phyloP scores from a whole-genome alignment of 345 rosid species.

The Eucalyptus erythrocorys region DNA sequence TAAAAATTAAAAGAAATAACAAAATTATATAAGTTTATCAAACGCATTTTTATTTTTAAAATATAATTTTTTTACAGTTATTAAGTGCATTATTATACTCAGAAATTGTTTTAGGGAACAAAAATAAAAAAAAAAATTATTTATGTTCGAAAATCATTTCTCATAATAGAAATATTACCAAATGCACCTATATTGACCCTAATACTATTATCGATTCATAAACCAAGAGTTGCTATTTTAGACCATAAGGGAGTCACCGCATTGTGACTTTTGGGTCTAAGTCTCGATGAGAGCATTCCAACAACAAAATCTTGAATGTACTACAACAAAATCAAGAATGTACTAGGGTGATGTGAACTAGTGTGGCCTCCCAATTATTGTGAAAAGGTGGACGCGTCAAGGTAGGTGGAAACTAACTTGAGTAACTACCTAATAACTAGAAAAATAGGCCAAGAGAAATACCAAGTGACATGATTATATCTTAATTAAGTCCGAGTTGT shows the following conservation, averaged over 20 bases:
- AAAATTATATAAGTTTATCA: too few relatives aligned
- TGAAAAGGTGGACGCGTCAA: neutral
- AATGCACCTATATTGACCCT: too few relatives aligned
- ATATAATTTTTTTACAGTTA: too few relatives aligned
- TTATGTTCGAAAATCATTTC: too few relatives aligned
- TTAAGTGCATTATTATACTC: too few relatives aligned
- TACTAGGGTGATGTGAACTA: neutral
- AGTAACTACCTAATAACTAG: neutral
- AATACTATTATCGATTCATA: neutral
- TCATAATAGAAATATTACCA: too few relatives aligned
- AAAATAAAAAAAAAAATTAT: too few relatives aligned
- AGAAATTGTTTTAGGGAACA: too few relatives aligned
- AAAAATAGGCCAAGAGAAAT: neutral
- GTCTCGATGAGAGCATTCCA: neutral
- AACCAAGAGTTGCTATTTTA: neutral
- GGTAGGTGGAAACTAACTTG: neutral
- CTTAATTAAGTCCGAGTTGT: neutral
- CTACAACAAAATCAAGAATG: fast-evolving
- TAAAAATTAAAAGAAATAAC: too few relatives aligned
- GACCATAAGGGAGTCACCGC: neutral
- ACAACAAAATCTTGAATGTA: neutral
- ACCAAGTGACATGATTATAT: neutral
- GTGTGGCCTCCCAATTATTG: fast-evolving
- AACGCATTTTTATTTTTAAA: too few relatives aligned
- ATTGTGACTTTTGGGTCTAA: neutral